Percentiles rank a stretch among this genome's conserved stretches.
phyloP scores from a whole-genome alignment of 1,284 basidiomycete species.

The Gymnopus androsaceus region DNA sequence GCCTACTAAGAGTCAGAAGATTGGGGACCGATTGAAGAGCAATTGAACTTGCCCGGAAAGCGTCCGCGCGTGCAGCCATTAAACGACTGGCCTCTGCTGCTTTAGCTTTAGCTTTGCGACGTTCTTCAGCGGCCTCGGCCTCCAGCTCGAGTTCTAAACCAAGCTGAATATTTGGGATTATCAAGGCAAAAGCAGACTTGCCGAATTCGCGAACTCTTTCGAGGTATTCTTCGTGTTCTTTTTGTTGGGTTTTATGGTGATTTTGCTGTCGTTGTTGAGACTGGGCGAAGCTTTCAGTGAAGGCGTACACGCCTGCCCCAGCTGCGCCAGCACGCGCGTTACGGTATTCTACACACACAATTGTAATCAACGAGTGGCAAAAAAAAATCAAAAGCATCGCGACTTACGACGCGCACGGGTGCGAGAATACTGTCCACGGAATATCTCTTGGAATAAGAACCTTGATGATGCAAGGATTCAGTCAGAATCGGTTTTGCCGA shows the following conservation, averaged over 20 bases:
- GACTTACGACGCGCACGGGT: constrained; percentile 31
- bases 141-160: constrained; percentile 32
- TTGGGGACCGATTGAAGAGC: neutral
- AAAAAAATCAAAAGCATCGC: neutral
- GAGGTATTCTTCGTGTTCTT: constrained; percentile 34
- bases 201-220: constrained; percentile 34
- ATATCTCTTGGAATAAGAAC: constrained; percentile 36
- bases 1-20: neutral
- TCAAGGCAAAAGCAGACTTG: constrained; percentile 20
- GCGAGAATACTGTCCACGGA: constrained; percentile 29
- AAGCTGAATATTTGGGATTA: neutral
- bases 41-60: constrained; percentile 28
- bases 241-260: constrained; percentile 26
- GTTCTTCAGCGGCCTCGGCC: constrained; percentile 31
- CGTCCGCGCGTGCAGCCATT: constrained; percentile 28
- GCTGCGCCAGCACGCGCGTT: constrained; percentile 24
- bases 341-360: constrained; percentile 27
- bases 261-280: constrained; percentile 23
- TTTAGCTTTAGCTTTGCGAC: constrained; percentile 27
- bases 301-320: constrained; percentile 21
- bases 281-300: constrained; percentile 24
- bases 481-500: neutral
- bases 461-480: constrained; percentile 23
- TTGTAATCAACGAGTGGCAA: neutral
- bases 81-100: constrained; percentile 26